Base-by-base conservation (phyloP, 1,139 yeast genomes). In the Taphrina betulina region DNA sequence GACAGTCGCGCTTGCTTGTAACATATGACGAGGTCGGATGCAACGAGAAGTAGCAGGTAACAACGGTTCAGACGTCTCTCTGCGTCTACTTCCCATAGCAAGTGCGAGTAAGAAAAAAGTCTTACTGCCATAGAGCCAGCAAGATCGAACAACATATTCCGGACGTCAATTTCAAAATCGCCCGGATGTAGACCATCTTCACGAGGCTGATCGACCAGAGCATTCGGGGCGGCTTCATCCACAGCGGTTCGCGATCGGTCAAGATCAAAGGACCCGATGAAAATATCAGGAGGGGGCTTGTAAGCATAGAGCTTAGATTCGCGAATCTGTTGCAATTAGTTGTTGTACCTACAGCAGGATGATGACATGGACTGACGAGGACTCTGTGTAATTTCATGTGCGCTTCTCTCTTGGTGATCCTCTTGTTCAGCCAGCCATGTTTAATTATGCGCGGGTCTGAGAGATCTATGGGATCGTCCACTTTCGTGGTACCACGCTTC, bases 281-380 rank as follows among this genome's bases (percentile, higher is more conserved):
- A 14, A 2, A 50, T 12, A 10, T 50, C 54, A 5, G 46, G n/a
- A 2, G 54, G 54, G 12, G 54, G 54, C 24, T 50, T 50, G 46
- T 38, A 50, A 8, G 37, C 44, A 19, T 50, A 50, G n/a, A 50
- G 22, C 36, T 50, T 50, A 10, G 46, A 29, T 19, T 50, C 54
- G n/a, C 54, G 37, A 33, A 50, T 22, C 54, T 50, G 16, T 14
- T 14, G 17, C 7, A 12, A 26, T 7, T 26, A n/a, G n/a, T n/a
- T n/a, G n/a, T n/a, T n/a, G n/a, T n/a, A n/a, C n/a, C n/a, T n/a
- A n/a, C n/a, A n/a, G n/a, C n/a, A n/a, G n/a, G n/a, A n/a, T 5
- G 8, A 10, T 20, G 24, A n/a, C 7, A 3, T 16, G 40, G 34
- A 17, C 46, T 17, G 38, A 50, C 54, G 22, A 14, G 36, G n/a